Percentiles rank a stretch among this genome's conserved stretches.
These are phyloP conservation scores for Penicillium glabrum DNA, from an alignment of 2,329 filamentous ascomycete species.

Conservation along the genomic window DNA sequence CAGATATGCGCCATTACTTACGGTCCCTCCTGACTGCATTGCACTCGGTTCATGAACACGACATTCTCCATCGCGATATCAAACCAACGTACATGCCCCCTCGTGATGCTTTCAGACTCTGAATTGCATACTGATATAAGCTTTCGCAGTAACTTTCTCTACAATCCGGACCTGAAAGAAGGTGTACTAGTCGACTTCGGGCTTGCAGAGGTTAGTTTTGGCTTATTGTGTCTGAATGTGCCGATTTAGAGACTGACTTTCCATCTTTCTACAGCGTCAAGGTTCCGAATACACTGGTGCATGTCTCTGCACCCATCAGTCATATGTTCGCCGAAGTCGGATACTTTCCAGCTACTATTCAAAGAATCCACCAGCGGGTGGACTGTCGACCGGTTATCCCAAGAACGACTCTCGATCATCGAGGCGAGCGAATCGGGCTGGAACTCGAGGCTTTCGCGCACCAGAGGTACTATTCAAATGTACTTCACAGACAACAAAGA, in stretches of 20 bases:
- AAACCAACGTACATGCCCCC: conserved; percentile 68
- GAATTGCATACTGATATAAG: not conserved
- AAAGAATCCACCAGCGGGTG: conserved; percentile 48
- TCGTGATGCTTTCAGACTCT: not conserved
- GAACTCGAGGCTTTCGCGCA: conserved; percentile 91
- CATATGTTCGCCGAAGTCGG: conserved; percentile 59
- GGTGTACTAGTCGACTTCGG: conserved; percentile 98
- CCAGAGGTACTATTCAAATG: conserved; percentile 97
- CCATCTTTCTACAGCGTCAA: conserved; percentile 51
- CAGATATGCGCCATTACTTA: conserved; percentile 88
- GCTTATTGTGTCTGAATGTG: not conserved
- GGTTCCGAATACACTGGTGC: conserved; percentile 48
- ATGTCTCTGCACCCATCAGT: conserved; percentile 74
- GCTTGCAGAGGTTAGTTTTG: conserved; percentile 67
- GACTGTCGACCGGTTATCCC: conserved; percentile 68
- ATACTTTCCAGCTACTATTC: conserved; percentile 59
- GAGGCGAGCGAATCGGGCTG: conserved; percentile 87
- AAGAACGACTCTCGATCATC: conserved; percentile 87
- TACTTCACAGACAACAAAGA: conserved; percentile 87
- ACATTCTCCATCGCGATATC: conserved; percentile 91
- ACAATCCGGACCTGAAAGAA: conserved; percentile 71
- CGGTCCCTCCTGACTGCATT: conserved; percentile 84
- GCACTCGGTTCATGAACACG: conserved; percentile 74
- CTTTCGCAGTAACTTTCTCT: conserved; percentile 72
- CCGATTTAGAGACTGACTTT: conserved; percentile 3